Conservation (phyloP, 495 filamentous ascomycete genomes). For the Tricharina praecox region DNA sequence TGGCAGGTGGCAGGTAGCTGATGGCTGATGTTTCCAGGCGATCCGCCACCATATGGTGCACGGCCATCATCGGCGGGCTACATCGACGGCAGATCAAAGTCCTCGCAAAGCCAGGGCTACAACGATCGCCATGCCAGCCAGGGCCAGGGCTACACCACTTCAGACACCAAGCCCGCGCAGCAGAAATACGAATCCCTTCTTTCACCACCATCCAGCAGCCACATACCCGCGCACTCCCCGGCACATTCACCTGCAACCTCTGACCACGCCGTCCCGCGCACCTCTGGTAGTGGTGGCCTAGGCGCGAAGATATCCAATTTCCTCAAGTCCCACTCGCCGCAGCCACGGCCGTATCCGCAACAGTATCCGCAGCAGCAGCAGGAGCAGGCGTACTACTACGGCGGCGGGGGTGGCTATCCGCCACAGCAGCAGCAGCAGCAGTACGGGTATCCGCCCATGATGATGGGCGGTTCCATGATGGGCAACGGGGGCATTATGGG, state of each 20-base stretch:
- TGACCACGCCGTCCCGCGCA: too few species aligned
- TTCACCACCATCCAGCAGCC: not conserved
- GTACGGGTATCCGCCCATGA: not conserved
- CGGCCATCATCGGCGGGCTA: too few species aligned
- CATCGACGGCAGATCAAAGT: not conserved
- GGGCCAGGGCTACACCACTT: not conserved
- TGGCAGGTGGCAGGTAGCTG: too few species aligned
- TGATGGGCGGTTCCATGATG: too few species aligned
- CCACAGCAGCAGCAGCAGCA: not conserved
- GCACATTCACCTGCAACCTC: too few species aligned
- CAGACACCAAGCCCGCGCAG: not conserved
- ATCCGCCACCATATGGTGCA: too few species aligned
- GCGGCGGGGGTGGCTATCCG: not conserved
- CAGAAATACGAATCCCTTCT: slow-evolving; percentile 1
- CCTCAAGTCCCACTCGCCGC: slow-evolving; percentile 13
- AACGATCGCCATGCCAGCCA: not conserved
- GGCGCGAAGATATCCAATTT: slow-evolving; percentile 6
- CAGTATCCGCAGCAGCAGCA: slow-evolving; percentile 9
- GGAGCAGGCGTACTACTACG: not conserved
- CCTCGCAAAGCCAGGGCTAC: not conserved
- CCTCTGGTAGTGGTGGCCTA: too few species aligned
- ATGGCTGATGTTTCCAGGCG: too few species aligned
- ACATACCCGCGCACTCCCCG: not conserved
- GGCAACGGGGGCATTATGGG: not conserved
- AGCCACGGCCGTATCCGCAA: not conserved